A percentile compares a stretch with the other conserved stretches of the same genome.
Conservation (phyloP, 495 filamentous ascomycete species). For the Aspergillus cristatus region DNA sequence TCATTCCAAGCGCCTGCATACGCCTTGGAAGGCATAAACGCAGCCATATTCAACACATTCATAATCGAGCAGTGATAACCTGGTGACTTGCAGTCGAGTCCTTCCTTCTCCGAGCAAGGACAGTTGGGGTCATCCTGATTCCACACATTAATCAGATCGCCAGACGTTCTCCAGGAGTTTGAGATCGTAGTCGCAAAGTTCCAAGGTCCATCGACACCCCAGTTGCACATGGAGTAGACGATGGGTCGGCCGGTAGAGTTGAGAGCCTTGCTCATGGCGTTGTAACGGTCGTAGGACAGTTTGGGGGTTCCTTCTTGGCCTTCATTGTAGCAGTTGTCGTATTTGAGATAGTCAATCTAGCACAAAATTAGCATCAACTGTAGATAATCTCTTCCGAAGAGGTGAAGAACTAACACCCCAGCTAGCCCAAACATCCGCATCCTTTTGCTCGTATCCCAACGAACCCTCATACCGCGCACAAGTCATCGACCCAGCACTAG, state of each 20-base stretch:
- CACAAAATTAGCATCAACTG: too few relatives aligned
- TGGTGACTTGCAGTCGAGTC: too few relatives aligned
- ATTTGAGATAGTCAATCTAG: constrained; percentile 46
- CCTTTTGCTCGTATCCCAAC: constrained; percentile 51
- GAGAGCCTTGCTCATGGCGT: constrained; percentile 53
- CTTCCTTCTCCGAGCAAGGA: too few relatives aligned
- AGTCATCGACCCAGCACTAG: constrained; percentile 50
- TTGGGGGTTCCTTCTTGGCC: constrained; percentile 44
- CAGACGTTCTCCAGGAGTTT: constrained; percentile 45
- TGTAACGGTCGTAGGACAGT: constrained; percentile 40
- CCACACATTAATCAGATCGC: constrained; percentile 32
- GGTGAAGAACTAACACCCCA: constrained; percentile 57
- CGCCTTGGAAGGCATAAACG: too few relatives aligned
- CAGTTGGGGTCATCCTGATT: too few relatives aligned
- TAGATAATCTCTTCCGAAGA: not conserved
- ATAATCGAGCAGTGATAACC: too few relatives aligned
- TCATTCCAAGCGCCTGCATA: too few relatives aligned
- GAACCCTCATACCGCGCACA: constrained; percentile 56
- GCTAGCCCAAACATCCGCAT: constrained; percentile 51
- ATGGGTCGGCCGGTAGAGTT: constrained; percentile 43
- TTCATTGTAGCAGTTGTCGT: constrained; percentile 59
- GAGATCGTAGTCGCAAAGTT: constrained; percentile 33
- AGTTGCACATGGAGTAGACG: constrained; percentile 57
- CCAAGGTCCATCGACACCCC: constrained; percentile 50
- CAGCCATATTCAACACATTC: too few relatives aligned